Base-by-base conservation (phyloP, 371 early-diverging fungal genomes). In the Dinochytrium kinnereticum region DNA sequence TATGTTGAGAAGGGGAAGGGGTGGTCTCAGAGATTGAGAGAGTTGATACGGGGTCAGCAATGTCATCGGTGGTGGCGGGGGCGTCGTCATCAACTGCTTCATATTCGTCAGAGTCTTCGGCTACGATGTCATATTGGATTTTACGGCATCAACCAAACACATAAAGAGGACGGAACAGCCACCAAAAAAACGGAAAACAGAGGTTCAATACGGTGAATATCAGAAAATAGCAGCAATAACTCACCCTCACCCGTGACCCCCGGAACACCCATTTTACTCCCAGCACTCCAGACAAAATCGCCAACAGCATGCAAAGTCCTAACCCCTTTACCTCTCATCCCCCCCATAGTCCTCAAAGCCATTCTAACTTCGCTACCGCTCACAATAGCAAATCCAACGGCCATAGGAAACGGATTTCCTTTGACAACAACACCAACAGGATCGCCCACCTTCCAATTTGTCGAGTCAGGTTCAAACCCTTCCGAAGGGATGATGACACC, bases 271-370 rank as follows among this genome's bases (percentile, higher is more conserved):
- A 57, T 37, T 17, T 44, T 49, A 40, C 59, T 53, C 5, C 75
- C 75, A 31, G 51, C 3, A 1, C 38, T 37, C 81, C 78, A 83
- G 50, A 83, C 64, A n/a, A 57, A 31, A 53, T 83, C 83, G 17
- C 76, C 78, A 34, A 53, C 57, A 2, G 69, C 64, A 40, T 78
- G 78, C 37, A 78, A 26, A 5, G 77, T 71, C 30, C 71, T 36
- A 17, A 83, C 65, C 19, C 77, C 80, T 39, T 74, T 72, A 0
- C 82, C 83, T n/a, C 74, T 67, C 75, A 78, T 72, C 38, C 31
- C 50, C 2, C 24, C 33, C 61, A 30, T 36, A 28, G 34, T 7
- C 36, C 26, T 61, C 61, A 30, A 30, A 28, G 34, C 5, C 36
- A 10, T 61, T 36, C 24, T 61, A 10, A 75, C 61, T 36, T 73